Percentiles rank a stretch among this genome's conserved stretches.
phyloP scores from a whole-genome alignment of 108 stramenopile species.

The Epipyxis sp. region DNA sequence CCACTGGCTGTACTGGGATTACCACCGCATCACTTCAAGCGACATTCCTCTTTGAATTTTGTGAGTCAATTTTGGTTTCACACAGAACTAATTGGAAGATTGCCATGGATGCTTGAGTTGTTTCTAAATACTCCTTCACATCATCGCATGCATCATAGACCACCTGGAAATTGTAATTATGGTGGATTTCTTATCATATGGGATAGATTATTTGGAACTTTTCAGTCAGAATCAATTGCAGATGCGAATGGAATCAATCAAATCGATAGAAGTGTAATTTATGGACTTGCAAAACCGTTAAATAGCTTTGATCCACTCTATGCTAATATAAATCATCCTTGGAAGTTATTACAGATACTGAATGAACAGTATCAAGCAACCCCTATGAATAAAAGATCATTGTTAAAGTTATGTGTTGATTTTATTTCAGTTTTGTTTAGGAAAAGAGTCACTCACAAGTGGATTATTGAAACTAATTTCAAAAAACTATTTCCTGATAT shows the following conservation, averaged over 20 bases:
- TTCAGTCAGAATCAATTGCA: constrained; percentile 4
- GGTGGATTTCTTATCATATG: constrained; percentile 45
- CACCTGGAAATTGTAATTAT: constrained; percentile 44
- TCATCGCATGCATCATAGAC: constrained; percentile 48
- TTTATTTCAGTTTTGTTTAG: too few species aligned
- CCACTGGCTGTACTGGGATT: constrained; percentile 37
- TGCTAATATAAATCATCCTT: constrained; percentile 36
- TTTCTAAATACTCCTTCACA: constrained; percentile 48
- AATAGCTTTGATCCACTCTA: constrained; percentile 36
- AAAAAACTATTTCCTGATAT: too few species aligned
- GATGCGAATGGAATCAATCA: constrained; percentile 10
- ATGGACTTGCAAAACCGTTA: constrained; percentile 38
- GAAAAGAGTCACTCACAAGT: too few species aligned
- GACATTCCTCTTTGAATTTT: constrained; percentile 38
- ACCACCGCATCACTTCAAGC: constrained; percentile 27
- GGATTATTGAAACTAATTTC: too few species aligned
- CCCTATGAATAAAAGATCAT: too few species aligned
- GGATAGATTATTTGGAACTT: constrained; percentile 46
- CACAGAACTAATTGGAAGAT: constrained; percentile 31
- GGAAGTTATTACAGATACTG: too few species aligned
- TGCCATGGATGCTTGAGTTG: constrained; percentile 38
- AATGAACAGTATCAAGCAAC: too few species aligned
- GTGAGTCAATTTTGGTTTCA: constrained; percentile 54
- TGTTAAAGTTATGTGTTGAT: too few species aligned
- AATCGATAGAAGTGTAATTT: constrained; percentile 24